A percentile compares a stretch with the other conserved stretches of the same genome.
These are phyloP conservation scores for Verticillium tricorpus DNA, from an alignment of 2,329 filamentous ascomycete species.

Conservation along the genomic window DNA sequence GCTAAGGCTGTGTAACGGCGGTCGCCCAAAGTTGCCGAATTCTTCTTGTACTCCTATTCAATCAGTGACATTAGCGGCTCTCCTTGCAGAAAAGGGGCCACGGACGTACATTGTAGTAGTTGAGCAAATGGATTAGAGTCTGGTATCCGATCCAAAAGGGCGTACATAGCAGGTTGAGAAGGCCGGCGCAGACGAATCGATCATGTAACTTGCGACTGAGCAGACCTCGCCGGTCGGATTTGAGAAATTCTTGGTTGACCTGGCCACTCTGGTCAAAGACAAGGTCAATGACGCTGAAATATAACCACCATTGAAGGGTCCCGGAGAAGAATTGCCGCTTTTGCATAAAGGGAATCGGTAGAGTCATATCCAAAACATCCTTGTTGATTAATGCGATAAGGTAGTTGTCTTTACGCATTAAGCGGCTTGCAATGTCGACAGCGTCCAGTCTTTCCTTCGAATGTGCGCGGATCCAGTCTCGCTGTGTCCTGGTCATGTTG, in stretches of 20 bases:
- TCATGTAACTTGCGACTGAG: constrained; percentile 74
- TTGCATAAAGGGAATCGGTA: constrained; percentile 79
- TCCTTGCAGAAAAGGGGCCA: neutral
- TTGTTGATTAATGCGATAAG: constrained; percentile 97
- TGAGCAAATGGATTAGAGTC: constrained; percentile 85
- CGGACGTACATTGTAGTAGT: constrained; percentile 76
- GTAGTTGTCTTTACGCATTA: constrained; percentile 97
- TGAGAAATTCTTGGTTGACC: constrained; percentile 80
- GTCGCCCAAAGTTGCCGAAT: constrained; percentile 80
- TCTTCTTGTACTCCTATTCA: constrained; percentile 83
- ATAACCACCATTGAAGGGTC: constrained; percentile 87
- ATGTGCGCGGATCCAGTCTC: constrained; percentile 68
- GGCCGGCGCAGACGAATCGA: constrained; percentile 76
- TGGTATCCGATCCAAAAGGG: constrained; percentile 86
- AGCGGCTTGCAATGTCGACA: constrained; percentile 91
- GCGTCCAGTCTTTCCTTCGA: constrained; percentile 94
- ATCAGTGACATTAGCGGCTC: neutral
- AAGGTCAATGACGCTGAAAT: constrained; percentile 86
- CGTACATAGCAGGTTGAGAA: constrained; percentile 81
- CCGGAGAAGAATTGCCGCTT: constrained; percentile 81
- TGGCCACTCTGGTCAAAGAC: constrained; percentile 89
- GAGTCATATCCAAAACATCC: constrained; percentile 80
- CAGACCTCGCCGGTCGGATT: constrained; percentile 71
- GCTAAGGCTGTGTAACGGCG: constrained; percentile 89
- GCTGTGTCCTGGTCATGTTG: constrained; percentile 46